phyloP scores from a whole-genome alignment of 768 basidiomycete genomes.

The Kwoniella sp. region DNA sequence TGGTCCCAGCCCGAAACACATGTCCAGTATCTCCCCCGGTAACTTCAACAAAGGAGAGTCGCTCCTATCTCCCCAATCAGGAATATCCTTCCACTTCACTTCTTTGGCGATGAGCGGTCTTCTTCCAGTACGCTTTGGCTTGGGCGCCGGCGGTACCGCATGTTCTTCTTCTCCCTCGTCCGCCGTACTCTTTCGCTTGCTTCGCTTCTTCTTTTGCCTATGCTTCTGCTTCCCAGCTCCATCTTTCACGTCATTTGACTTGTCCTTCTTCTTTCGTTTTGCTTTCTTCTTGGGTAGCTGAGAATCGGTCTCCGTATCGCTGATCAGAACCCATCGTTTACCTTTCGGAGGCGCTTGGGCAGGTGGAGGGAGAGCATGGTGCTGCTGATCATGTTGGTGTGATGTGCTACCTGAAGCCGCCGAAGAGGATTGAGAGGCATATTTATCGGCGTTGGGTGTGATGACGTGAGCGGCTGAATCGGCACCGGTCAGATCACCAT shows the following conservation, averaged over 20 bases:
- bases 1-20: constrained; percentile 16
- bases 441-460: background rate
- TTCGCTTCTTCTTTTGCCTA: background rate
- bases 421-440: background rate
- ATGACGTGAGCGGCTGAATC: background rate
- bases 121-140: background rate
- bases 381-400: background rate
- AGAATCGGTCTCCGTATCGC: background rate
- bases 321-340: constrained; percentile 1
- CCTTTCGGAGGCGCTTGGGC: background rate
- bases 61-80: constrained; percentile 22
- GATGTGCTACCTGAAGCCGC: background rate
- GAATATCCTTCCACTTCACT: constrained; percentile 27
- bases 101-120: background rate
- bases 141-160: background rate
- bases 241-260: no score
- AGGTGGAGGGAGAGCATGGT: background rate
- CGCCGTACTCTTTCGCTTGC: background rate
- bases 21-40: constrained; percentile 25
- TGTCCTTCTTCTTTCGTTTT: background rate
- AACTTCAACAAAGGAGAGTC: constrained; percentile 28
- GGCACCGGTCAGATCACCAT: no score
- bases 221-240: background rate
- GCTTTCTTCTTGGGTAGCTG: background rate
- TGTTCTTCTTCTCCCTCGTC: background rate